phyloP scores from a whole-genome alignment of 768 basidiomycete species.

The Fomitopsis serialis region DNA sequence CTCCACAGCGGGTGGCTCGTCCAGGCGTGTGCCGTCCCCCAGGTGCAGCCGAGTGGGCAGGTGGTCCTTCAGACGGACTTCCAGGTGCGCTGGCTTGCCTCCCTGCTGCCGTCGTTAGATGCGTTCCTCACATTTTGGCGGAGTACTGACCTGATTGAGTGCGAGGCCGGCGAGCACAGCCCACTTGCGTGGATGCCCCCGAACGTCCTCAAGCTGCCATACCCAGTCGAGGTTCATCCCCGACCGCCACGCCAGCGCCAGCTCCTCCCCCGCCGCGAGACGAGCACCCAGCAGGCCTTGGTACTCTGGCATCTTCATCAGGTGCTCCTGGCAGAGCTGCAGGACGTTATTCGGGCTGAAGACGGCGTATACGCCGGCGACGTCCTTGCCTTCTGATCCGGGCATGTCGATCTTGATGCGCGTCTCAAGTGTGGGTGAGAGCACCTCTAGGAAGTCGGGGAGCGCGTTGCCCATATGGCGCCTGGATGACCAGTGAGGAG shows the following conservation, averaged over 20 bases:
- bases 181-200: conserved; percentile 61
- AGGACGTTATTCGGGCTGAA: conserved; percentile 63
- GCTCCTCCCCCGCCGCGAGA: conserved; percentile 45
- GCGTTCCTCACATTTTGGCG: conserved; percentile 1
- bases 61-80: conserved; percentile 75
- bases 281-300: conserved; percentile 51
- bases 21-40: conserved; percentile 42
- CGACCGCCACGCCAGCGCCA: conserved; percentile 77
- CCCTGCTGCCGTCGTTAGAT: conserved; percentile 25
- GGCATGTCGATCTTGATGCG: conserved; percentile 71
- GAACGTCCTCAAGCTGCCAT: conserved; percentile 63
- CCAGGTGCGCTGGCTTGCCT: conserved; percentile 46
- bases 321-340: conserved; percentile 50
- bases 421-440: conserved; percentile 61
- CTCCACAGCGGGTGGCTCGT: conserved; percentile 80
- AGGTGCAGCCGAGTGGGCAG: conserved; percentile 40
- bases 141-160: conserved; percentile 53
- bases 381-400: conserved; percentile 31
- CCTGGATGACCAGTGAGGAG: conserved; percentile 35
- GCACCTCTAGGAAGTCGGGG: conserved; percentile 64
- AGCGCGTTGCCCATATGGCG: conserved; percentile 66
- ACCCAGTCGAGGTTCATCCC: conserved; percentile 83
- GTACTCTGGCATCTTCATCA: conserved; percentile 56
- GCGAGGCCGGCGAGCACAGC: conserved; percentile 72
- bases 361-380: conserved; percentile 36